Base-by-base conservation (phyloP, 805 yeast species). In the Sungouiella blattae region DNA sequence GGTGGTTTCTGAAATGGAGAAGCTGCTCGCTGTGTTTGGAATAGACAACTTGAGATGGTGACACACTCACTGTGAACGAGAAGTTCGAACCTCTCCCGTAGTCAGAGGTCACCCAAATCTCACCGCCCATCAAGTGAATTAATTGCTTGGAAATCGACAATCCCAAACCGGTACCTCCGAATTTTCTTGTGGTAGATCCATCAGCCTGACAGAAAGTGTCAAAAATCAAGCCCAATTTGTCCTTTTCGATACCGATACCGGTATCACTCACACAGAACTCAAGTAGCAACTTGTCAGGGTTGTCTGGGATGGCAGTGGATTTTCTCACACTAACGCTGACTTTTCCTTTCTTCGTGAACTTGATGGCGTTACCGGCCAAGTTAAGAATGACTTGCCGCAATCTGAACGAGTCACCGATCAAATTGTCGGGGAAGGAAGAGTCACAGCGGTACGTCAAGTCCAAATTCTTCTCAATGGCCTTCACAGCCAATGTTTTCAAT, bases 191-290 rank as follows among this genome's bases (percentile, higher is more conserved):
- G 2, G 95, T 87, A 4, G 95, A 85, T 27, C 96, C 96, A 62
- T 87, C 96, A 6, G 95, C 95, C 58, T 87, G 95, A 47, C 95
- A 83, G 65, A 87, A 87, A 3, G 91, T 87, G 53, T 87, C 95
- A 53, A 87, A 87, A 49, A 87, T 87, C 27, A 87, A 70, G 21
- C 87, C 95, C 24, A 87, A 68, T 54, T 87, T 87, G 52, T 87
- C 95, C 53, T 77, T 78, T 51, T 82, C 87, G 48, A 87, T 87
- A 47, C 96, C 96, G 46, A 87, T 87, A 56, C 95, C 94, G 1
- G 95, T 87, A 58, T 87, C 96, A 47, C 87, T 75, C 7, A 87
- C 95, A 62, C 95, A 85, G 52, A 87, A 83, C 58, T 87, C 91
- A 32, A 87, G 68, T 28, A 74, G 58, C 31, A 78, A 56, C 57